Evolutionary conservation across 352 stramenopile genomes (phyloP), one percentile per base, ranked within the genome.

Genomic region (Nothophytophthora sp.): DNA sequence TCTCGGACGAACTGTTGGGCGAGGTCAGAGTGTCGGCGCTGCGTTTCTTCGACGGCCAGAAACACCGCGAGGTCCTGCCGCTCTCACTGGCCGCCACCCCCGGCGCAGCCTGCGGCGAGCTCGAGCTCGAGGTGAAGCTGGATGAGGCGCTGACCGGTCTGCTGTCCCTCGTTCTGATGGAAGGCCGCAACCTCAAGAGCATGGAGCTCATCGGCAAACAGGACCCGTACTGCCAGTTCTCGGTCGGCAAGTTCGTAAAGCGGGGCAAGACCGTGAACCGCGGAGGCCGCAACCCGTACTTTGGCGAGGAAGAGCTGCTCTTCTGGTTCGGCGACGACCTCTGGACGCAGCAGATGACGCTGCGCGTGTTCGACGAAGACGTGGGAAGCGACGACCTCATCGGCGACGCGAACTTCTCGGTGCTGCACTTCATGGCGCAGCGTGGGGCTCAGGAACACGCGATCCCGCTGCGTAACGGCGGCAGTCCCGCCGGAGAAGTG

Each of bases 301-400:
- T 98, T 67, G 70, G 76, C 5, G 89, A 96, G 47, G 92, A 98
- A 56, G 76, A 98, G 37, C 41, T 98, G 13, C 70, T 94, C 5
- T 90, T 98, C 35, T 97, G 89, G 88, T 82, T 98, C 54, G 87
- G 87, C 6, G 73, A 88, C n/a, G 80, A 94, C n/a, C 67, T 91
- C 13, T 98, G 90, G 92, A 80, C 79, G 9, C 55, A 96, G 36
- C 69, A 81, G 41, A 81, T 97, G 59, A 49, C 68, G 19, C 53
- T 97, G 1, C 80, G 73, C 22, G 63, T 88, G 20, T 97, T 76
- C 15, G 88, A 97, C 59, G 81, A 96, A 52, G 90, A 97, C 52
- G 85, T 96, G 42, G 86, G 86, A 23, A 92, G 71, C 44, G 86
- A 97, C 39, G 89, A 97, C 33, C 65, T 96, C 19, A 96, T 97